A percentile compares a stretch with the other conserved stretches of the same genome.
Evolutionary conservation across 345 rosid species (phyloP).

Genomic region (Hibiscus syriacus): DNA sequence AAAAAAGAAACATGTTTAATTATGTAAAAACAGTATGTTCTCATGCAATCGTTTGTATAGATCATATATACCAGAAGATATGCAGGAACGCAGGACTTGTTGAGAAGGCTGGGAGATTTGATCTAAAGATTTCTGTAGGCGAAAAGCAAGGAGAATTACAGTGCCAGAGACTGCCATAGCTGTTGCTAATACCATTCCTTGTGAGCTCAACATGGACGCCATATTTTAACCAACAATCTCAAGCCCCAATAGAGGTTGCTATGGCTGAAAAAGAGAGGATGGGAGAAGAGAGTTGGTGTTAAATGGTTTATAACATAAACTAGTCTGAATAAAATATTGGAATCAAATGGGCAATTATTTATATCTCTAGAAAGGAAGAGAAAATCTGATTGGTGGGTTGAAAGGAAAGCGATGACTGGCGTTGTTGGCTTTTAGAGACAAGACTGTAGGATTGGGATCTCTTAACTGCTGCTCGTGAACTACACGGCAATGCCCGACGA

Average conservation of each 20-base stretch:
- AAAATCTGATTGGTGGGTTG: constrained; percentile 3
- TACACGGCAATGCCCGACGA: not conserved
- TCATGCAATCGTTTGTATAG: not conserved
- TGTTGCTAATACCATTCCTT: constrained; percentile 54
- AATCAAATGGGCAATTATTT: constrained; percentile 5
- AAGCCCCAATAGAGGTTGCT: too few species aligned
- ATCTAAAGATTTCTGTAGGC: constrained; percentile 44
- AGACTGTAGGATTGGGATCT: not conserved
- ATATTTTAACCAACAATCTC: constrained; percentile 22
- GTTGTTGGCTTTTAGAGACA: constrained; percentile 1
- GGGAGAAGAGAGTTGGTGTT: not conserved
- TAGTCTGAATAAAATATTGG: not conserved
- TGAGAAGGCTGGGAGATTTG: constrained; percentile 24
- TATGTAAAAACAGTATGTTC: not conserved
- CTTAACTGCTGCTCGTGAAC: not conserved
- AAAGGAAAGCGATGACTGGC: not conserved
- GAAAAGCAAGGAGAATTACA: constrained; percentile 56
- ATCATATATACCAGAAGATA: constrained; percentile 55
- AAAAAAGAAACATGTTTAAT: not conserved
- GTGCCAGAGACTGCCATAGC: constrained; percentile 85
- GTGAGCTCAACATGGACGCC: constrained; percentile 50
- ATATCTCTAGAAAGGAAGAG: not conserved
- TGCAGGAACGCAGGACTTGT: constrained; percentile 37
- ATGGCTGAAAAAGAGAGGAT: not conserved
- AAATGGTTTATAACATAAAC: constrained; percentile 1